Evolutionary conservation across 2,329 filamentous ascomycete genomes (phyloP).

Genomic region (Thermothelomyces thermophilus): DNA sequence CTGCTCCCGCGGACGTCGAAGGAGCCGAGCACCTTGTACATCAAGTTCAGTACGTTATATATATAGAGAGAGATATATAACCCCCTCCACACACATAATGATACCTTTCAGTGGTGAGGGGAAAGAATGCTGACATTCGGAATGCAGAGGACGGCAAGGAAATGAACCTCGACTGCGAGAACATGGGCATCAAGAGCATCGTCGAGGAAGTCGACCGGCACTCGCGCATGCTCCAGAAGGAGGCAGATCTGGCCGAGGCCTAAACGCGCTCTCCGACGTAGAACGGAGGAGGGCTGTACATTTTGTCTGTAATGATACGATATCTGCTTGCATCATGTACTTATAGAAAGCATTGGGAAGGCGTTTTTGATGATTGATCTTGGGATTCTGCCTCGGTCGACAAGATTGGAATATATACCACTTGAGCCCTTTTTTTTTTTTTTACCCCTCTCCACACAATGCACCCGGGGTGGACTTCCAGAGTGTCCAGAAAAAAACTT

Average conservation of each 20-base stretch:
- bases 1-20: conserved; percentile 65
- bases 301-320: conserved; percentile 1
- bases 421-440: too few relatives aligned
- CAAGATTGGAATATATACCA: conserved; percentile 10
- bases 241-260: conserved; percentile 63
- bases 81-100: too few relatives aligned
- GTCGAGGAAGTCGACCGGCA: conserved; percentile 86
- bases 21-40: conserved; percentile 59
- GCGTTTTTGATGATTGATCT: conserved; percentile 13
- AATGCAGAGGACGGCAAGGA: conserved; percentile 82
- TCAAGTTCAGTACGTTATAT: conserved; percentile 74
- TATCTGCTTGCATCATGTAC: conserved; percentile 1
- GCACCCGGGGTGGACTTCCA: too few relatives aligned
- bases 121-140: background rate
- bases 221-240: conserved; percentile 72
- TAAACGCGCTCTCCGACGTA: conserved; percentile 13
- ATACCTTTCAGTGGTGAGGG: background rate
- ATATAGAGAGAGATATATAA: background rate
- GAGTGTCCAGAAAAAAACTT: background rate
- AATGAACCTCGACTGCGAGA: conserved; percentile 72
- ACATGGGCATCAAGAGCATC: conserved; percentile 77
- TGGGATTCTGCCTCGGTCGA: background rate
- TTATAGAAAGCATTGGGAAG: conserved; percentile 15
- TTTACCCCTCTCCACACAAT: too few relatives aligned
- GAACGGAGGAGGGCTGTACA: background rate